phyloP scores from a whole-genome alignment of 1,284 basidiomycete species.

The Stygiomarasmius scandens region DNA sequence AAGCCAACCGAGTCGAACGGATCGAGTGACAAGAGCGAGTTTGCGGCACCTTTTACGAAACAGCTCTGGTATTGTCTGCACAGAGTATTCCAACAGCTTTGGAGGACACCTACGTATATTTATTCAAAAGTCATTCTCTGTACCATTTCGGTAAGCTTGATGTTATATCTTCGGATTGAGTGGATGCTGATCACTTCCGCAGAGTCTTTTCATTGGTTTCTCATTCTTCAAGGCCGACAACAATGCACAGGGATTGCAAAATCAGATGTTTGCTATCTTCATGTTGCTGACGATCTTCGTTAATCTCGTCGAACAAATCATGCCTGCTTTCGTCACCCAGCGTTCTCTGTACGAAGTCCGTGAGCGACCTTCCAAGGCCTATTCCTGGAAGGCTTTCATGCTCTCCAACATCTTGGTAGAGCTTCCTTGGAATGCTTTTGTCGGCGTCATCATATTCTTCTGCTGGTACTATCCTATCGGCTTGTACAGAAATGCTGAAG shows the following conservation, averaged over 20 bases:
- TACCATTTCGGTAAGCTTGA: constrained; percentile 32
- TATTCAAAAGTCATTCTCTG: constrained; percentile 58
- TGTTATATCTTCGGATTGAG: background rate
- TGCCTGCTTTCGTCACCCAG: constrained; percentile 29
- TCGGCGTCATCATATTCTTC: constrained; percentile 59
- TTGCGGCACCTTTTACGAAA: constrained; percentile 38
- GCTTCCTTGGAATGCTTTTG: constrained; percentile 66
- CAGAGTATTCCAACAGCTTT: constrained; percentile 32
- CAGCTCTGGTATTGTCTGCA: constrained; percentile 40
- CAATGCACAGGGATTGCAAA: constrained; percentile 63
- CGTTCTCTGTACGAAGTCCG: constrained; percentile 68
- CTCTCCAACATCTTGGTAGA: constrained; percentile 65
- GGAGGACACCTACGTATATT: constrained; percentile 63
- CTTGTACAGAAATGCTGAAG: constrained; percentile 40
- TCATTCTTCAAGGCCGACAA: constrained; percentile 63
- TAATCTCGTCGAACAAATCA: constrained; percentile 28
- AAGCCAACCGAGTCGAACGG: constrained; percentile 10
- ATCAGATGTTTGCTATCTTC: constrained; percentile 57
- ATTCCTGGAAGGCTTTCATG: constrained; percentile 78
- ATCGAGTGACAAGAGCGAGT: constrained; percentile 35
- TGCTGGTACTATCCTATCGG: constrained; percentile 77
- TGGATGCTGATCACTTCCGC: constrained; percentile 6
- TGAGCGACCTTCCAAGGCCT: constrained; percentile 74
- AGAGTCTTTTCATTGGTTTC: constrained; percentile 57
- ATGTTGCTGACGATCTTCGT: constrained; percentile 11